Conservation (phyloP, 306 rosid species). For the Inga oerstediana region DNA sequence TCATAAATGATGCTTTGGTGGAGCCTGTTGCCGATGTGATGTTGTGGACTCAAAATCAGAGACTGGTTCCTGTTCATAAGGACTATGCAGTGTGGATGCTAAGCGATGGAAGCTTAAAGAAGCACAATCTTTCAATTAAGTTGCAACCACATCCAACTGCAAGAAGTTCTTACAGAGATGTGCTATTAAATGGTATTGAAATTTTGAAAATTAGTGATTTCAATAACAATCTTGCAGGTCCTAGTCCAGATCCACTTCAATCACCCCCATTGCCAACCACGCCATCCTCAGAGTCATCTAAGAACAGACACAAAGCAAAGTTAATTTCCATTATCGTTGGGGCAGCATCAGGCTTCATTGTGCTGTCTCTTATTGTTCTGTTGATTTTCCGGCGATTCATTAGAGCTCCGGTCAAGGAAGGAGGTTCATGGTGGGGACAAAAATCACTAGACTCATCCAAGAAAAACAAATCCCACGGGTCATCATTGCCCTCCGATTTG, state of each 20-base stretch:
- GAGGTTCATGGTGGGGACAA: neutral
- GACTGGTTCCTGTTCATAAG: neutral
- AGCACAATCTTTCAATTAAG: neutral
- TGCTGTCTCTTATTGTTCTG: neutral
- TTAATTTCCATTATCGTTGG: neutral
- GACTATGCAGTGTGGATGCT: neutral
- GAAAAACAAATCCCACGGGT: neutral
- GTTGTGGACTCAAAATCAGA: neutral
- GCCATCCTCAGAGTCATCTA: neutral
- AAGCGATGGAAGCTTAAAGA: neutral
- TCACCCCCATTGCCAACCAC: too few relatives aligned
- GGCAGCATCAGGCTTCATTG: neutral
- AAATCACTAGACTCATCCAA: neutral
- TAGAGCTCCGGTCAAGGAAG: neutral
- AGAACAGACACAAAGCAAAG: neutral
- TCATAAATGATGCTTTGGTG: neutral
- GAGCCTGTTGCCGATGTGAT: neutral
- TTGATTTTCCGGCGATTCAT: neutral
- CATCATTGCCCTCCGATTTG: neutral
- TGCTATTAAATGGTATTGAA: neutral
- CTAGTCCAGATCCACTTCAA: neutral
- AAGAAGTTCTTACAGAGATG: neutral
- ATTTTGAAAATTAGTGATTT: neutral
- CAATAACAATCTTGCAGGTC: neutral
- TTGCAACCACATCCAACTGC: neutral